Evolutionary conservation across 2,329 filamentous ascomycete genomes (phyloP), one percentile per base, ranked within the genome.

Genomic region (Alternaria atra): DNA sequence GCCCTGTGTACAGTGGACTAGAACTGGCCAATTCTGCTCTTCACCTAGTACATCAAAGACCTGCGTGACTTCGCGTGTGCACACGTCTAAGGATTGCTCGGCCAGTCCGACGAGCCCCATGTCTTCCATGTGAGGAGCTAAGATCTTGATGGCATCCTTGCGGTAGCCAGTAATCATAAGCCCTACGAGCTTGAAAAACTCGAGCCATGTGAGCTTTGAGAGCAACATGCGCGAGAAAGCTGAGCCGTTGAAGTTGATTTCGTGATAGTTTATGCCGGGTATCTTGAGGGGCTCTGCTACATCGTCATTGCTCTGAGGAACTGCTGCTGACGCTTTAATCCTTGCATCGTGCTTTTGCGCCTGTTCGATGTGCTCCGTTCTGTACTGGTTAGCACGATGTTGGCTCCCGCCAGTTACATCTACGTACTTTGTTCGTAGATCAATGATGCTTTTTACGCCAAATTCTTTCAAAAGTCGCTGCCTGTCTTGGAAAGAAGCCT

Each of bases 1-100:
- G 59, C 93, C 93, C 72, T 96, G 92, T 0, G 93, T 95, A 77
- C 93, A 97, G 77, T 97, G 92, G 2, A 95, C 80, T 7, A 97
- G 74, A 1, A 89, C 78, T 0, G 93, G 92, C 64, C 89, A 87
- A 15, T 83, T 83, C 0, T 76, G 68, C 2, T 81, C 74, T 1
- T 83, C 75, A 9, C 83, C 79, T 25, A 87, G 77, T 6, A 86
- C 76, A 7, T 80, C 78, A 37, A 89, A 84, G 29, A 85, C 79
- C 70, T 83, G 51, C 51, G 82, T 83, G 17, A 93, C 84, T 72
- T 92, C 90, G 1, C 79, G 75, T 0, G 85, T 86, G 53, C 89
- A 92, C 55, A 88, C 84, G 66, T 91, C 87, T 4, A 97, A 78
- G 0, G 89, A 92, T 70, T 91, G 87, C 20, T 86, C 83, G 0